phyloP scores from a whole-genome alignment of 371 early-diverging fungal species.

The Mortierella sp. region DNA sequence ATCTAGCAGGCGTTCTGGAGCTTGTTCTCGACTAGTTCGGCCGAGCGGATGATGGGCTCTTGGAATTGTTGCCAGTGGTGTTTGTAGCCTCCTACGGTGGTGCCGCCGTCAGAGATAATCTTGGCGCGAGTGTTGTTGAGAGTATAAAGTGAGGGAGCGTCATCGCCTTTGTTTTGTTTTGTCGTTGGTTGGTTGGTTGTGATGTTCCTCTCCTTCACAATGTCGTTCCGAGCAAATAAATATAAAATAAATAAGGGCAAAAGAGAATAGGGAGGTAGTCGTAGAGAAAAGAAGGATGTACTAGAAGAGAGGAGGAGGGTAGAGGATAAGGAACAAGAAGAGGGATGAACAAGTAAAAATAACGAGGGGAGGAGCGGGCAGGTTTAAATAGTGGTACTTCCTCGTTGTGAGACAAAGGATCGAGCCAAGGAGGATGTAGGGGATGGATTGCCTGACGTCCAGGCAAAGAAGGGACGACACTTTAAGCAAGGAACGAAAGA shows the following conservation, averaged over 20 bases:
- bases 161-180: conserved; percentile 10
- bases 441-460: neutral
- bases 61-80: conserved; percentile 31
- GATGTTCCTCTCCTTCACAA: neutral
- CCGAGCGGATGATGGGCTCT: conserved; percentile 45
- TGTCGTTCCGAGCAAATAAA: neutral
- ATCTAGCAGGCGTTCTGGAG: conserved; percentile 53
- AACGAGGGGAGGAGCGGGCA: neutral
- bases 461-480: too few relatives aligned
- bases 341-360: neutral
- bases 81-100: conserved; percentile 34
- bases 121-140: conserved; percentile 27
- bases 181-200: neutral
- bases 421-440: neutral
- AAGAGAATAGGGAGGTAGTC: neutral
- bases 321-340: neutral
- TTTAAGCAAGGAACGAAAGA: too few relatives aligned
- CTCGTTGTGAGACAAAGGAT: neutral
- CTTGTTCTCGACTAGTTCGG: conserved; percentile 31
- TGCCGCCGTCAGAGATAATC: conserved; percentile 37
- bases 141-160: conserved; percentile 20
- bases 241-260: neutral
- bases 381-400: neutral
- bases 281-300: neutral
- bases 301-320: neutral